Percentiles rank a stretch among this genome's conserved stretches.
Conservation (phyloP, 805 yeast genomes). For the Yarrowia deformans region DNA sequence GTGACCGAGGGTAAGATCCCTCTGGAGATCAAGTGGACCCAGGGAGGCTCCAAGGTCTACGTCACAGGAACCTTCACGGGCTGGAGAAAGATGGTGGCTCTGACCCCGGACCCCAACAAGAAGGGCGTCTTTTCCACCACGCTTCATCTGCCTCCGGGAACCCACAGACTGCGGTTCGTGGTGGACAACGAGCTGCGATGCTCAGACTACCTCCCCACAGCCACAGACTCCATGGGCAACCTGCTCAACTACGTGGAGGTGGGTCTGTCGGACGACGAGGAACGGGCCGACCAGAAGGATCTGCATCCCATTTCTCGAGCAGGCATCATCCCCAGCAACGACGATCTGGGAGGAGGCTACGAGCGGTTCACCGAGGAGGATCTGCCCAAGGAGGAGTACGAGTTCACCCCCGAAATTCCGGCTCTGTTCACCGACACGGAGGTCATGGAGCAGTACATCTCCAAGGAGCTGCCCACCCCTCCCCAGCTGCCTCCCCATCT, state of each 20-base stretch:
- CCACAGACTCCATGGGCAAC: conserved; percentile 95
- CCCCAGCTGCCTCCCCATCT: conserved; percentile 97
- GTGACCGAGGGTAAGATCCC: conserved; percentile 49
- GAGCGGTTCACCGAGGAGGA: conserved; percentile 80
- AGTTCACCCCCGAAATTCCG: conserved; percentile 58
- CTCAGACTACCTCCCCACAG: conserved; percentile 88
- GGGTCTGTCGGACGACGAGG: conserved; percentile 39
- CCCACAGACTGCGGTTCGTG: conserved; percentile 90
- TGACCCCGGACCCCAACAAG: conserved; percentile 56
- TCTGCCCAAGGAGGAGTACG: conserved; percentile 80
- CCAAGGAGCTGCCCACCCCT: conserved; percentile 70
- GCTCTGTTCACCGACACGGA: conserved; percentile 54
- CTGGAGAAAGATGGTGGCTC: conserved; percentile 97
- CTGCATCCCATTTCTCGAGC: conserved; percentile 37
- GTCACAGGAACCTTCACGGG: conserved; percentile 98
- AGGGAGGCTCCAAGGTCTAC: conserved; percentile 95
- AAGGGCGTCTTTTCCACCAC: conserved; percentile 48
- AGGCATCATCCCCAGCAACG: conserved; percentile 36
- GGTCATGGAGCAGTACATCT: conserved; percentile 54
- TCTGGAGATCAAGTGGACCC: conserved; percentile 86
- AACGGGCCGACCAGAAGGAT: conserved; percentile 30
- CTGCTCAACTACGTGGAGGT: conserved; percentile 80
- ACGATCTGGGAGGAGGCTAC: conserved; percentile 50
- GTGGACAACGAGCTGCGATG: conserved; percentile 91
- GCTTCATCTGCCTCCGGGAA: conserved; percentile 73